A percentile compares a stretch with the other conserved stretches of the same genome.
Evolutionary conservation across 805 yeast species (phyloP).

Genomic region (Myxozyma sirexii): DNA sequence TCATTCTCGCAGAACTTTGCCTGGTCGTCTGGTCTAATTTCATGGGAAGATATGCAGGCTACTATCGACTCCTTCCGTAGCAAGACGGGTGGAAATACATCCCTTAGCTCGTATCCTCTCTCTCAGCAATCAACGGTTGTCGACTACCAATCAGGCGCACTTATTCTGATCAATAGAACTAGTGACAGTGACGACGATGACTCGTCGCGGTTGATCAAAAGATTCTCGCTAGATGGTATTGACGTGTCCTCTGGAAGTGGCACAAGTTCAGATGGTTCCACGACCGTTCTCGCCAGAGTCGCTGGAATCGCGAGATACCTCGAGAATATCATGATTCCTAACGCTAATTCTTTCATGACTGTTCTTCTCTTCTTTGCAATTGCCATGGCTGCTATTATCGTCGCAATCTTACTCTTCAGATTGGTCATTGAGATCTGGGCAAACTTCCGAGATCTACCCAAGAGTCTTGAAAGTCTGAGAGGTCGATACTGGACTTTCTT

Average conservation of each 20-base stretch:
- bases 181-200: slow-evolving; percentile 1
- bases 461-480: slow-evolving; percentile 35
- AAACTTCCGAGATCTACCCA: slow-evolving; percentile 17
- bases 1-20: slow-evolving; percentile 42
- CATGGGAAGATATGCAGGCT: slow-evolving; percentile 40
- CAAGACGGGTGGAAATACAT: slow-evolving; percentile 41
- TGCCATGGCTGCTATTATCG: slow-evolving; percentile 36
- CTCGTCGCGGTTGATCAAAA: slow-evolving; percentile 11
- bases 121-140: slow-evolving; percentile 30
- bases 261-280: slow-evolving; percentile 5
- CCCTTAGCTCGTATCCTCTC: slow-evolving; percentile 28
- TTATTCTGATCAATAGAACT: slow-evolving; percentile 12
- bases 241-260: slow-evolving; percentile 8
- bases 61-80: slow-evolving; percentile 40
- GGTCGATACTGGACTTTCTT: slow-evolving; percentile 36
- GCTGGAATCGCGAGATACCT: slow-evolving; percentile 41
- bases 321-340: slow-evolving; percentile 40
- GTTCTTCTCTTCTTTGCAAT: slow-evolving; percentile 42
- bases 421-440: slow-evolving; percentile 36
- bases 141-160: slow-evolving; percentile 22
- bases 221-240: slow-evolving; percentile 24
- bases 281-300: slow-evolving; percentile 34
- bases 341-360: slow-evolving; percentile 42
- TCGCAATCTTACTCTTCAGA: slow-evolving; percentile 37
- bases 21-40: slow-evolving; percentile 42